Conservation (phyloP, 2,329 filamentous ascomycete species). For the Aspergillus neoniger region DNA sequence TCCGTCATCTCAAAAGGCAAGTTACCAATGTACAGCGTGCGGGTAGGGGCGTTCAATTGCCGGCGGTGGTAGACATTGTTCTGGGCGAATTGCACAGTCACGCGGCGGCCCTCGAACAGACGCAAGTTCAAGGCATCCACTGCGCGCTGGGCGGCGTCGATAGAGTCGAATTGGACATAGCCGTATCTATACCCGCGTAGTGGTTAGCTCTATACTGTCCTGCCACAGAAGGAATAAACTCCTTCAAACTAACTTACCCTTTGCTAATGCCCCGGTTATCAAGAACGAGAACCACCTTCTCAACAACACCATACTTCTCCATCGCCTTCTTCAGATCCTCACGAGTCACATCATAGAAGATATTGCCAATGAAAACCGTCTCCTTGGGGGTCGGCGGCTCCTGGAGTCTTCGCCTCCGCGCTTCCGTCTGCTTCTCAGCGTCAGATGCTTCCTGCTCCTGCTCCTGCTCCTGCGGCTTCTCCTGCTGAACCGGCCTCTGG, state of each 20-base stretch:
- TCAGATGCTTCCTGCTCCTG: too few species aligned
- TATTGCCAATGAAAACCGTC: conserved; percentile 67
- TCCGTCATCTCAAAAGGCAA: conserved; percentile 85
- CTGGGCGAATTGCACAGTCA: conserved; percentile 63
- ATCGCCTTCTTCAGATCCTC: conserved; percentile 63
- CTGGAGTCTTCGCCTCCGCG: neutral
- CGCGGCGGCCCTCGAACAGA: conserved; percentile 64
- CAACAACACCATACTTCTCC: conserved; percentile 58
- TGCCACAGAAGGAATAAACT: too few species aligned
- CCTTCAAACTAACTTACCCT: conserved; percentile 54
- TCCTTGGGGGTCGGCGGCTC: conserved; percentile 37
- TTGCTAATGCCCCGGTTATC: conserved; percentile 67
- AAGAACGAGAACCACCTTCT: conserved; percentile 57
- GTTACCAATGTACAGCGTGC: conserved; percentile 80
- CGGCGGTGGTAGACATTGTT: conserved; percentile 19
- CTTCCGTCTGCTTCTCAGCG: too few species aligned
- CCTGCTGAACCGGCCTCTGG: too few species aligned
- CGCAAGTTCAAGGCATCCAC: conserved; percentile 61
- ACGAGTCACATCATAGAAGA: conserved; percentile 68
- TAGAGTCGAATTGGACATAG: conserved; percentile 62
- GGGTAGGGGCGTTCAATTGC: conserved; percentile 52
- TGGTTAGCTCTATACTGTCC: conserved; percentile 8
- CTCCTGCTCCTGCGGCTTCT: too few species aligned
- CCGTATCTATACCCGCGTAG: conserved; percentile 56
- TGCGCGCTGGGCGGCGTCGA: conserved; percentile 58